A percentile compares a stretch with the other conserved stretches of the same genome.
Evolutionary conservation across 768 basidiomycete species (phyloP).

Genomic region (Tricholomella constricta): DNA sequence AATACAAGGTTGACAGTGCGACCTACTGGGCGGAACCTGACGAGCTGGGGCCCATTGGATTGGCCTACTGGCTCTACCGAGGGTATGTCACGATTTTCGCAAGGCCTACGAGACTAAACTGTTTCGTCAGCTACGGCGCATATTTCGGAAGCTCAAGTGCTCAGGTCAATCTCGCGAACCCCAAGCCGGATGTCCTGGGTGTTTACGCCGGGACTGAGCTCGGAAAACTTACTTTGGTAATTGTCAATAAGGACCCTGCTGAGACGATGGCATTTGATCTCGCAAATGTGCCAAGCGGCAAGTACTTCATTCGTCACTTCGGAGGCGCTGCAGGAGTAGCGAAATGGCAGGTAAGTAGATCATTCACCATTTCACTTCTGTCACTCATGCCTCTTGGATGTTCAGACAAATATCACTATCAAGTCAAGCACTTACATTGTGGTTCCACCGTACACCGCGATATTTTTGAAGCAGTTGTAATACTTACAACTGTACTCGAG

Average conservation of each 20-base stretch:
- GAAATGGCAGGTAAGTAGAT: slow-evolving; percentile 51
- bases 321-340: slow-evolving; percentile 54
- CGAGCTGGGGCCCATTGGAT: slow-evolving; percentile 48
- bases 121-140: slow-evolving; percentile 39
- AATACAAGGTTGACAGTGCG: slow-evolving; percentile 48
- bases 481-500: no score
- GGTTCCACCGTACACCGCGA: slow-evolving; percentile 33
- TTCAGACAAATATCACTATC: slow-evolving; percentile 34
- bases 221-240: slow-evolving; percentile 44
- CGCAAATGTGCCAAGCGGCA: slow-evolving; percentile 46
- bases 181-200: slow-evolving; percentile 43
- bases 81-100: slow-evolving; percentile 34
- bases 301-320: slow-evolving; percentile 57
- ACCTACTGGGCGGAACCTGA: slow-evolving; percentile 56
- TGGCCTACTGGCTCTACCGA: slow-evolving; percentile 59
- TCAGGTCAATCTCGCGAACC: slow-evolving; percentile 44
- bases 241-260: slow-evolving; percentile 53
- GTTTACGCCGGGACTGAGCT: slow-evolving; percentile 48
- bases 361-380: background rate
- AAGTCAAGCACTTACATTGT: slow-evolving; percentile 33
- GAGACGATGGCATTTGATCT: slow-evolving; percentile 41
- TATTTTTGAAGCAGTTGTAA: slow-evolving; percentile 29
- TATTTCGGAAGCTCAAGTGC: slow-evolving; percentile 46
- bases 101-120: background rate
- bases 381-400: background rate